These are phyloP conservation scores for Boletus albobrunnescens DNA, from an alignment of 1,284 basidiomycete genomes.

Conservation along the genomic window DNA sequence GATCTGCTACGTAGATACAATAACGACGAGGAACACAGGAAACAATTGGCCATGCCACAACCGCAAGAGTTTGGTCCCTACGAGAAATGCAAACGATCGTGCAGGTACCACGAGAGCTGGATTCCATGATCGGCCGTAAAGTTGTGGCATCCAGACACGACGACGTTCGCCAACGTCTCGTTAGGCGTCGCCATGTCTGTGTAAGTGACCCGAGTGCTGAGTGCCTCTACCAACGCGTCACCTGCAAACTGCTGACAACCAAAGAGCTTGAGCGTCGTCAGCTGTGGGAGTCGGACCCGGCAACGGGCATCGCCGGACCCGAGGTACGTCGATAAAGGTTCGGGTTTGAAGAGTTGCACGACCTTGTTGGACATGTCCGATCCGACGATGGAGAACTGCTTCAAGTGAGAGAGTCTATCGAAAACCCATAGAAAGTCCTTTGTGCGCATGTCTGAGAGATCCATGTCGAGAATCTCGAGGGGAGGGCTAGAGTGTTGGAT, in stretches of 20 bases:
- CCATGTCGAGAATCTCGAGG: constrained; percentile 64
- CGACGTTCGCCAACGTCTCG: constrained; percentile 26
- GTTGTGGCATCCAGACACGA: constrained; percentile 25
- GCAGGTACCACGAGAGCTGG: constrained; percentile 28
- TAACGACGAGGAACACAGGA: constrained; percentile 5
- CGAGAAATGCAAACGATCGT: constrained; percentile 27
- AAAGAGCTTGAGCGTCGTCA: constrained; percentile 49
- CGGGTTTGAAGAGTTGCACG: constrained; percentile 51
- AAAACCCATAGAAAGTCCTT: constrained; percentile 72
- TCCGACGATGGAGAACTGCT: constrained; percentile 66
- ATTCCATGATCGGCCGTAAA: constrained; percentile 21
- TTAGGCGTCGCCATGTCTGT: constrained; percentile 39
- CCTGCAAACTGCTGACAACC: constrained; percentile 64
- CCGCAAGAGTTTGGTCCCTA: constrained; percentile 7
- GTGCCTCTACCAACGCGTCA: constrained; percentile 48
- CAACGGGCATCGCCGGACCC: constrained; percentile 9
- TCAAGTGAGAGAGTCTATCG: constrained; percentile 46
- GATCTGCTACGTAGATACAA: background rate
- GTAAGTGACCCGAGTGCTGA: constrained; percentile 46
- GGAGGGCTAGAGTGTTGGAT: constrained; percentile 56
- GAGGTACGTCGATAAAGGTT: constrained; percentile 4
- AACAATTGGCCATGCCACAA: constrained; percentile 10
- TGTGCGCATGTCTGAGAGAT: constrained; percentile 73
- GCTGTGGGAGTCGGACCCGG: constrained; percentile 48
- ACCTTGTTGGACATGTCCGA: constrained; percentile 76